Conservation (phyloP, 371 early-diverging fungal species). For the Mortierella sp. region DNA sequence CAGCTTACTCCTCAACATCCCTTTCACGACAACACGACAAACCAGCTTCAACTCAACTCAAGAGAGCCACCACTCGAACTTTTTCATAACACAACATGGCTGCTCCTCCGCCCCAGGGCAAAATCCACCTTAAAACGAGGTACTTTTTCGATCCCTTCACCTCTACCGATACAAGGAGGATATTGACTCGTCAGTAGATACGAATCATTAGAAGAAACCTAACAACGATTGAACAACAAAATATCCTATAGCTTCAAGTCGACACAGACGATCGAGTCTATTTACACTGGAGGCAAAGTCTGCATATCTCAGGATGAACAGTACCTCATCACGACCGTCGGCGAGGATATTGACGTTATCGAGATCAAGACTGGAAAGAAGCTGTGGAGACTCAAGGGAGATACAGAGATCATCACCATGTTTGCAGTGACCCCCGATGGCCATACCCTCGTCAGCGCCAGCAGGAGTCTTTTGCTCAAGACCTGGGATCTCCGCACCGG, state of each 20-base stretch:
- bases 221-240: neutral
- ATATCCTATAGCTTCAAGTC: constrained; percentile 73
- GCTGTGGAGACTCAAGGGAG: constrained; percentile 78
- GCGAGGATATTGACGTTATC: constrained; percentile 86
- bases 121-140: constrained; percentile 59
- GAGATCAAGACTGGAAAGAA: constrained; percentile 81
- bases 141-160: constrained; percentile 10
- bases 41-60: neutral
- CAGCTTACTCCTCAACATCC: no score
- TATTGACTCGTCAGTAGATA: neutral
- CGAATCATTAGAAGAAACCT: constrained; percentile 2
- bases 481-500: constrained; percentile 85
- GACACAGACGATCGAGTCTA: constrained; percentile 85
- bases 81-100: constrained; percentile 33
- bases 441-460: constrained; percentile 82
- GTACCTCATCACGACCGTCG: constrained; percentile 82
- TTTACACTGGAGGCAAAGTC: constrained; percentile 95
- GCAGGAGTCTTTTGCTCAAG: constrained; percentile 82
- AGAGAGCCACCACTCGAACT: constrained; percentile 6
- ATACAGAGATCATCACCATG: constrained; percentile 89
- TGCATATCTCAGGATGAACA: constrained; percentile 78
- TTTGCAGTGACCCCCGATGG: constrained; percentile 89
- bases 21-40: neutral
- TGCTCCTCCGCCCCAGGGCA: constrained; percentile 53
- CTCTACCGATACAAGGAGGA: neutral